Percentiles rank a stretch among this genome's conserved stretches.
phyloP scores from a whole-genome alignment of 805 yeast genomes.

The Millerozyma acaciae region DNA sequence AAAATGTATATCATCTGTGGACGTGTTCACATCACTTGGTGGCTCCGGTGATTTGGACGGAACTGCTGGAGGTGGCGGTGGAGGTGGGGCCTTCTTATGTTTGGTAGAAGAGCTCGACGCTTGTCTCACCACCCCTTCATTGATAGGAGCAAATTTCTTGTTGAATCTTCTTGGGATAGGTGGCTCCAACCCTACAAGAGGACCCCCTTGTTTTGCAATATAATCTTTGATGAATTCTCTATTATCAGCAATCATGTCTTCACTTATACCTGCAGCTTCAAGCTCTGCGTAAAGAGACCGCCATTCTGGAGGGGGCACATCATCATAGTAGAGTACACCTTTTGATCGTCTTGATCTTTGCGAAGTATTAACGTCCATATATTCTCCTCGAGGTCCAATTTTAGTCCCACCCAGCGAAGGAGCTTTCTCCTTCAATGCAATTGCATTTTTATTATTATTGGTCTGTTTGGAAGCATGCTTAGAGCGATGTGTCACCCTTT shows the following conservation, averaged over 20 bases:
- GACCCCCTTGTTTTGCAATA: slow-evolving; percentile 69
- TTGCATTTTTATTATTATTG: slow-evolving; percentile 78
- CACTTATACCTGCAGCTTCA: slow-evolving; percentile 74
- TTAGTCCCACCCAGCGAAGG: slow-evolving; percentile 16
- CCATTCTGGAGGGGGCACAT: slow-evolving; percentile 83
- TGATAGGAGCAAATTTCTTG: slow-evolving; percentile 11
- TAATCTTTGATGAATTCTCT: slow-evolving; percentile 78
- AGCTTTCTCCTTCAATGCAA: slow-evolving; percentile 58
- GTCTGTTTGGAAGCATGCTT: slow-evolving; percentile 89
- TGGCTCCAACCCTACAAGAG: slow-evolving; percentile 79
- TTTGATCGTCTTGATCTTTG: slow-evolving; percentile 54
- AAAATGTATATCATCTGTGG: slow-evolving; percentile 3
- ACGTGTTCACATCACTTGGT: neutral
- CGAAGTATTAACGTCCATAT: slow-evolving; percentile 42
- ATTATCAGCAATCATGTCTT: slow-evolving; percentile 86
- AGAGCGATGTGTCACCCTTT: slow-evolving; percentile 67
- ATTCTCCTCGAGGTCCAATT: slow-evolving; percentile 69
- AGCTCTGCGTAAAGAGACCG: slow-evolving; percentile 66
- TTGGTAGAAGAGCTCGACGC: slow-evolving; percentile 13
- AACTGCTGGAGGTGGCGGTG: slow-evolving; percentile 33
- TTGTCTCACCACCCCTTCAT: slow-evolving; percentile 15
- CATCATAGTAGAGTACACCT: slow-evolving; percentile 70
- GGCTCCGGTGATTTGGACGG: slow-evolving; percentile 7
- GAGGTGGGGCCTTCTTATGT: slow-evolving; percentile 35
- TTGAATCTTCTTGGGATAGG: slow-evolving; percentile 68